Evolutionary conservation across 148 eudicot genomes (phyloP).

Genomic region (Spergularia bocconei): DNA sequence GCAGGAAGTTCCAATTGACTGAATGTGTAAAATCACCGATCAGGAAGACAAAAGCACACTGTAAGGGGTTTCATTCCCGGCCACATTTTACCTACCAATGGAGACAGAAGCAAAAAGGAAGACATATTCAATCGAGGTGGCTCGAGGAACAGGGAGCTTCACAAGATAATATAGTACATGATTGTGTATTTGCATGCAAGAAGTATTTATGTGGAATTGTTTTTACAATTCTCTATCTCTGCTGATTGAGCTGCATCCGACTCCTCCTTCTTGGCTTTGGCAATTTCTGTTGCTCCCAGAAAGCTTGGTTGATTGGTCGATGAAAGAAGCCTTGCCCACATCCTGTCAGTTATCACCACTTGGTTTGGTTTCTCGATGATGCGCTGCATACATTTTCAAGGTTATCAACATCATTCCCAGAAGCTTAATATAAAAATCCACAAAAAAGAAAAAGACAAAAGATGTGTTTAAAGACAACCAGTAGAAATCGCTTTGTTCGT

Average conservation of each 20-base stretch:
- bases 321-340: constrained; percentile 91
- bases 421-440: background rate
- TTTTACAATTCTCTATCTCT: constrained; percentile 9
- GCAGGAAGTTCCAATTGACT: constrained; percentile 1
- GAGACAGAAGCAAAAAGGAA: constrained; percentile 9
- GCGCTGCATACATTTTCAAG: constrained; percentile 44
- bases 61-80: constrained; percentile 21
- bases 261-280: constrained; percentile 37
- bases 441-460: background rate
- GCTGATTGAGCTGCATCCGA: constrained; percentile 9
- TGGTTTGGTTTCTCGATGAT: constrained; percentile 56
- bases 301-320: constrained; percentile 90
- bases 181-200: background rate
- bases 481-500: no score
- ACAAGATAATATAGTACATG: background rate
- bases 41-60: constrained; percentile 21
- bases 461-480: no score
- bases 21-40: constrained; percentile 8
- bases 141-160: constrained; percentile 15
- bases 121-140: constrained; percentile 13
- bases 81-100: constrained; percentile 9
- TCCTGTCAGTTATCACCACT: constrained; percentile 76
- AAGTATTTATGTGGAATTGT: constrained; percentile 13
- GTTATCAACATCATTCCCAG: background rate
- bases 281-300: constrained; percentile 37